phyloP scores from a whole-genome alignment of 345 rosid genomes.

The Corymbia maculata region DNA sequence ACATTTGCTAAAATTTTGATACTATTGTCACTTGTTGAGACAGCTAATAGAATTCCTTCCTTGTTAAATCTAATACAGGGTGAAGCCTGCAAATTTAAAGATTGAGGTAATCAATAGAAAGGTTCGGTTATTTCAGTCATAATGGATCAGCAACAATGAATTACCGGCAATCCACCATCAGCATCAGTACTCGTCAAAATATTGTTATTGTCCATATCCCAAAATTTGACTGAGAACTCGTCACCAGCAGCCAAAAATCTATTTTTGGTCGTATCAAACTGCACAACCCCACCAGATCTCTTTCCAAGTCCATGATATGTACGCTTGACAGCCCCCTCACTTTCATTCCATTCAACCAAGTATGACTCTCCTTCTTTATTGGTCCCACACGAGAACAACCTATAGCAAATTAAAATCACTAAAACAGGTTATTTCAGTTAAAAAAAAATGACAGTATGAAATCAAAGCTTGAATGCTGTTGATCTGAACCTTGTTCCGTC shows the following conservation, averaged over 20 bases:
- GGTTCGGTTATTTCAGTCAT: neutral
- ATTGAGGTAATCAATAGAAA: neutral
- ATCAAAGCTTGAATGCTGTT: neutral
- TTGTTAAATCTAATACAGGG: slow-evolving; percentile 72
- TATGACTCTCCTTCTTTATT: slow-evolving; percentile 73
- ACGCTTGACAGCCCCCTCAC: slow-evolving; percentile 69
- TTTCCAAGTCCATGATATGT: slow-evolving; percentile 61
- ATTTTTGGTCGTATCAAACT: slow-evolving; percentile 79
- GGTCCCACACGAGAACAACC: slow-evolving; percentile 80
- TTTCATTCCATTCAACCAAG: slow-evolving; percentile 90
- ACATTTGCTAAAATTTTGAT: slow-evolving; percentile 69
- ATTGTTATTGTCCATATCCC: slow-evolving; percentile 72
- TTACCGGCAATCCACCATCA: slow-evolving; percentile 80
- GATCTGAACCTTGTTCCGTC: slow-evolving; percentile 67
- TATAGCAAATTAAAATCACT: neutral
- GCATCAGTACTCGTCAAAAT: slow-evolving; percentile 54
- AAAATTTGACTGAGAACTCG: slow-evolving; percentile 61
- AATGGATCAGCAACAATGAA: neutral
- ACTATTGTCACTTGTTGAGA: slow-evolving; percentile 71
- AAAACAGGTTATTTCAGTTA: neutral
- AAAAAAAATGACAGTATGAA: neutral
- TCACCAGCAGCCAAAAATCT: slow-evolving; percentile 85
- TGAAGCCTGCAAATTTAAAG: slow-evolving; percentile 50
- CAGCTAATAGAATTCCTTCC: slow-evolving; percentile 74
- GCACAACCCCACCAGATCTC: slow-evolving; percentile 60